Conservation (phyloP, 805 yeast genomes). For the Pichia gijzeniarum region DNA sequence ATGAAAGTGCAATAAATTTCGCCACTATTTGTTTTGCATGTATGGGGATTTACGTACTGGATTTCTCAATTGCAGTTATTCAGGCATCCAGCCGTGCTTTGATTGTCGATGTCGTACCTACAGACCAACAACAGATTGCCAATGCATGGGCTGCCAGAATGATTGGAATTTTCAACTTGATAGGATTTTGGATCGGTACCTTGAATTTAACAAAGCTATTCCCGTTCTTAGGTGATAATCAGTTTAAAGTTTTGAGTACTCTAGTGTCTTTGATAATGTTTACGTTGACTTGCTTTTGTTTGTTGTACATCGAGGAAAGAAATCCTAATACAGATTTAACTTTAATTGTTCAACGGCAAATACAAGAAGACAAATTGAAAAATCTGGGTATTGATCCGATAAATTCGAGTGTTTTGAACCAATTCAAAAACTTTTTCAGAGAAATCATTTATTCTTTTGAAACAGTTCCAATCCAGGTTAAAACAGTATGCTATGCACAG, state of each 20-base stretch:
- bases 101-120: slow-evolving; percentile 54
- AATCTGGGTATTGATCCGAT: slow-evolving; percentile 32
- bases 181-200: slow-evolving; percentile 50
- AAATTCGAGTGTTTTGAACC: slow-evolving; percentile 14
- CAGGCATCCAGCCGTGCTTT: slow-evolving; percentile 58
- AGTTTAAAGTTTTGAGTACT: slow-evolving; percentile 44
- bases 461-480: slow-evolving; percentile 44
- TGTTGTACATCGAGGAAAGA: slow-evolving; percentile 40
- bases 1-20: slow-evolving; percentile 22
- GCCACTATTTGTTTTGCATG: slow-evolving; percentile 46
- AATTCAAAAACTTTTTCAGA: slow-evolving; percentile 22
- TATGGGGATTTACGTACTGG: slow-evolving; percentile 44
- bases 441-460: slow-evolving; percentile 34
- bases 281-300: slow-evolving; percentile 34
- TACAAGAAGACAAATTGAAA: slow-evolving; percentile 27
- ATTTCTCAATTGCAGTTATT: slow-evolving; percentile 51
- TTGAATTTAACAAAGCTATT: slow-evolving; percentile 34
- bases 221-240: slow-evolving; percentile 40
- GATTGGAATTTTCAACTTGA: slow-evolving; percentile 53
- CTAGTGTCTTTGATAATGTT: slow-evolving; percentile 38
- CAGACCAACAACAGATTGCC: slow-evolving; percentile 49
- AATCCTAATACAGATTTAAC: slow-evolving; percentile 39
- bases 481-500: slow-evolving; percentile 47
- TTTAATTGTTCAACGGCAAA: slow-evolving; percentile 33
- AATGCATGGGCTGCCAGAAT: slow-evolving; percentile 65